Base-by-base conservation (phyloP, 139 green algal species). In the Pleodorina starrii region DNA sequence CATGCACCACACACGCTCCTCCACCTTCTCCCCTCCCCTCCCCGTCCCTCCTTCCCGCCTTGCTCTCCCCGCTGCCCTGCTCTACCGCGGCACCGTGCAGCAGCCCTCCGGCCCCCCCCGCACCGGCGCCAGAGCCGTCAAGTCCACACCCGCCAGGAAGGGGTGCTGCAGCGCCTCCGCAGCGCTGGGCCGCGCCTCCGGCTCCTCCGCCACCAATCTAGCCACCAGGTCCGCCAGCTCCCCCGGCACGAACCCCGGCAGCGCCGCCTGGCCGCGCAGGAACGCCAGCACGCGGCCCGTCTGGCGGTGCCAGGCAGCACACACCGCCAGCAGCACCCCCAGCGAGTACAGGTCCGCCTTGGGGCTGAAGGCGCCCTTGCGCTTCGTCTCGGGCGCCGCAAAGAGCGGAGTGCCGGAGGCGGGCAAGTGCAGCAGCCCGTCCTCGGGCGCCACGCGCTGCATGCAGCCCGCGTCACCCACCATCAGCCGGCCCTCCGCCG, bases 391-490 rank as follows among this genome's bases (percentile, higher is more conserved):
- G 0, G 80, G 80, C 29, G 80, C 60, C 0, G n/a, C n/a, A 29
- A 50, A 77, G 0, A 78, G 42, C 42, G 80, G 80, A 29, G 80
- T 66, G 21, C 51, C 80, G 5, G 43, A 35, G 11, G 40, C 57
- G 9, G 63, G 80, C 29, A 19, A 0, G n/a, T 11, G 36, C 29
- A 36, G 16, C 29, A 42, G 32, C 48, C 42, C 43, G 40, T 51
- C 60, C 6, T 51, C 60, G 0, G 29, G 29, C 1, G 19, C 43
- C 60, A 57, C 57, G 11, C 59, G 80, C n/a, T 38, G 6, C 17
- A 25, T 40, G 57, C 80, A 87, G 40, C 80, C 80, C 11, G 60
- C n/a, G 91, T 98, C 96, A 17, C 93, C 95, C n/a, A 97, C 87
- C 77, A 89, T 80, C 29, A 93, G 92, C 5, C 63, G 73, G 9